These are phyloP conservation scores for Psilocybe mexicana DNA, from an alignment of 1,284 basidiomycete species.

Conservation along the genomic window DNA sequence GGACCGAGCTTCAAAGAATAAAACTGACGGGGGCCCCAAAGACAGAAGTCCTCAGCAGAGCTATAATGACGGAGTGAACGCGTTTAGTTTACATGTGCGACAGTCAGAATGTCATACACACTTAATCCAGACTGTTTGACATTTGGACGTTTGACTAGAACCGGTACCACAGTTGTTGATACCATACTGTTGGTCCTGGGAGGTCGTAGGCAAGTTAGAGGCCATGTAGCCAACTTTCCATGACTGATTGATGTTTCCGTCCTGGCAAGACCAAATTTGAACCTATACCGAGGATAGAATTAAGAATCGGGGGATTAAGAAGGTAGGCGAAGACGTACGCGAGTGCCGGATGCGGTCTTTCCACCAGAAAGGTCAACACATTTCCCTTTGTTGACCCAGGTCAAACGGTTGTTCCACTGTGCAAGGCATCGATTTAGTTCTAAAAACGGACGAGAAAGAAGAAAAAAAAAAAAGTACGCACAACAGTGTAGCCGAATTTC, in stretches of 20 bases:
- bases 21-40: slow-evolving; percentile 55
- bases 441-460: neutral
- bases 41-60: slow-evolving; percentile 59
- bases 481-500: slow-evolving; percentile 41
- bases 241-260: slow-evolving; percentile 44
- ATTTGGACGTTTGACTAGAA: slow-evolving; percentile 47
- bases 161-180: slow-evolving; percentile 55
- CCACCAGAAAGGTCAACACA: slow-evolving; percentile 49
- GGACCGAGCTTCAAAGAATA: neutral
- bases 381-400: slow-evolving; percentile 48
- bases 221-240: slow-evolving; percentile 51
- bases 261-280: slow-evolving; percentile 45
- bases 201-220: slow-evolving; percentile 40
- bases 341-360: slow-evolving; percentile 39
- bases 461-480: slow-evolving; percentile 12
- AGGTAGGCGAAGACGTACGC: slow-evolving; percentile 27
- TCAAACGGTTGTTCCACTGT: slow-evolving; percentile 37
- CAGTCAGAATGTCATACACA: slow-evolving; percentile 25
- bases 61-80: slow-evolving; percentile 13
- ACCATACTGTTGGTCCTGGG: slow-evolving; percentile 57
- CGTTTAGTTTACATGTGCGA: neutral
- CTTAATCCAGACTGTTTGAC: slow-evolving; percentile 60
- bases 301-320: neutral
- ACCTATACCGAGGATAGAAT: slow-evolving; percentile 27
- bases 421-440: neutral